phyloP scores from a whole-genome alignment of 225 moss, liverwort and hornwort species.

The Polytrichum formosum region DNA sequence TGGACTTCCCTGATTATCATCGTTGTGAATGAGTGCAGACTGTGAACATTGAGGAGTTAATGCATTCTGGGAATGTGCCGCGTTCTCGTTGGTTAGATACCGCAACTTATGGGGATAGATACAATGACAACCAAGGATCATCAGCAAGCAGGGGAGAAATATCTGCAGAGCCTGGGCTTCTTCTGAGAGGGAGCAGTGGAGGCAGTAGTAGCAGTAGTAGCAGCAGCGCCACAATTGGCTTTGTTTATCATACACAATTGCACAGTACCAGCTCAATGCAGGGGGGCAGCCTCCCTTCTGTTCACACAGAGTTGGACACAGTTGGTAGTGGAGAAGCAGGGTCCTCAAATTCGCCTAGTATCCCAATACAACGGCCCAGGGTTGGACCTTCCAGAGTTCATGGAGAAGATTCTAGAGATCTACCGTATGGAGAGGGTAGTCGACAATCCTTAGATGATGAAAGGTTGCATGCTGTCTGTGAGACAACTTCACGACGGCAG shows the following conservation, averaged over 20 bases:
- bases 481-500: conserved; percentile 57
- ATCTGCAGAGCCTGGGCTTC: conserved; percentile 19
- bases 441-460: conserved; percentile 41
- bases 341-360: conserved; percentile 24
- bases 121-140: conserved; percentile 29
- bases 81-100: conserved; percentile 27
- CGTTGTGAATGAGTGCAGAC: conserved; percentile 13
- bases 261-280: conserved; percentile 14
- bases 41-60: conserved; percentile 28
- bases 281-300: background rate
- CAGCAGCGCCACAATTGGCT: conserved; percentile 13
- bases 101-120: conserved; percentile 27
- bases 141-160: conserved; percentile 20
- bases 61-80: conserved; percentile 25
- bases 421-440: conserved; percentile 26
- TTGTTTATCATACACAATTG: conserved; percentile 19
- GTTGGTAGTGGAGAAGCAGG: conserved; percentile 26
- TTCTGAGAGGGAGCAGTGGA: conserved; percentile 17
- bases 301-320: conserved; percentile 15
- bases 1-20: background rate
- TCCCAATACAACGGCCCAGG: conserved; percentile 13
- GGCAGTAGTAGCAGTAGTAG: conserved; percentile 16
- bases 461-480: conserved; percentile 64
- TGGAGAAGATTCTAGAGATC: conserved; percentile 22
- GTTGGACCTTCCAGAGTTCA: conserved; percentile 23